These are phyloP conservation scores for Geranium incanum DNA, from an alignment of 441 rosid species.

Conservation along the genomic window DNA sequence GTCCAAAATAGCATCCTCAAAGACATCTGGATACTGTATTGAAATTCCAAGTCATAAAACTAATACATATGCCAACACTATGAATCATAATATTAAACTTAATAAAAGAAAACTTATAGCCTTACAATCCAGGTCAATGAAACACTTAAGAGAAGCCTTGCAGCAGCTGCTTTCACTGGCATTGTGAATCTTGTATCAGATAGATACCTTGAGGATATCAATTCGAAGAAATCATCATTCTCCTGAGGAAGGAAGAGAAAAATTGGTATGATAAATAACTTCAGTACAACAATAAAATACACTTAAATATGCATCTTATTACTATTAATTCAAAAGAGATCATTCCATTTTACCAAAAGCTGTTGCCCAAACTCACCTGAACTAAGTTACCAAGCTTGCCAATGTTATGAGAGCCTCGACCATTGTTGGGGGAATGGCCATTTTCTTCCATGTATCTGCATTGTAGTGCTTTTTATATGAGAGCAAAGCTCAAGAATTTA, in stretches of 20 bases:
- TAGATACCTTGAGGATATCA: slow-evolving; percentile 75
- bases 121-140: slow-evolving; percentile 78
- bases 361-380: slow-evolving; percentile 43
- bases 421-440: slow-evolving; percentile 44
- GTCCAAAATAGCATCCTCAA: slow-evolving; percentile 73
- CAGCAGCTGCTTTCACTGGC: slow-evolving; percentile 76
- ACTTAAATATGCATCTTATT: background rate
- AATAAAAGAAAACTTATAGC: slow-evolving; percentile 8
- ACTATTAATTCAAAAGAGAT: too few relatives aligned
- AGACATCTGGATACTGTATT: slow-evolving; percentile 74
- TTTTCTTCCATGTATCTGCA: slow-evolving; percentile 55
- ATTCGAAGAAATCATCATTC: slow-evolving; percentile 91
- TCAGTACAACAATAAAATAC: background rate
- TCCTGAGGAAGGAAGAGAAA: slow-evolving; percentile 44
- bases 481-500: background rate
- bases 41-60: slow-evolving; percentile 23
- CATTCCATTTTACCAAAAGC: too few relatives aligned
- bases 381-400: slow-evolving; percentile 74
- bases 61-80: slow-evolving; percentile 16
- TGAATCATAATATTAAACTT: background rate
- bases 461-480: background rate
- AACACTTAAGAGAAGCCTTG: slow-evolving; percentile 75
- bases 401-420: slow-evolving; percentile 64
- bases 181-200: slow-evolving; percentile 69
- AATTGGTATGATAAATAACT: slow-evolving; percentile 3